Base-by-base conservation (phyloP, 1,284 basidiomycete genomes). In the Entoloma clypeatum region DNA sequence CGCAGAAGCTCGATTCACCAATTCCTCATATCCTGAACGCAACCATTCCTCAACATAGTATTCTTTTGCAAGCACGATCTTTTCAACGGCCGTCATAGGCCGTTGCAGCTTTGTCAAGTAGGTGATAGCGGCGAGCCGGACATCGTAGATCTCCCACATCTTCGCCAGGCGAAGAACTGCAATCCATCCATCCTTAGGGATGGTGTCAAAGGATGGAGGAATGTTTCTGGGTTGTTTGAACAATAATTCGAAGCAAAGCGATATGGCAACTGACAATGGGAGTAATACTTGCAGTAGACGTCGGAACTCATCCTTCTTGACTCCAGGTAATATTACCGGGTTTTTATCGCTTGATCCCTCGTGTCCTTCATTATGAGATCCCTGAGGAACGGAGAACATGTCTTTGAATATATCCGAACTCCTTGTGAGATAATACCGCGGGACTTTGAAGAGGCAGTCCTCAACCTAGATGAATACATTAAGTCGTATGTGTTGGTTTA, bases 391-490 rank as follows among this genome's bases (percentile, higher is more conserved):
- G 4, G 43, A 44, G 25, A 44, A 44, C 16, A 36, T 33, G 4
- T 32, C 30, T 24, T 28, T 27, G 26, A 47, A 47, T 3, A 36
- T 24, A 22, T 39, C 40, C 16, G 45, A 47, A 18, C 39, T 25
- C 13, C 24, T 11, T 16, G 19, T 25, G 13, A 47, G 34, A 11
- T 27, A 31, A 17, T 36, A 36, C 22, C 26, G 36, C 4, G 36
- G 42, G 8, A 47, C 33, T 19, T 39, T 39, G 33, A 47, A 47
- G 10, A 44, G 39, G 10, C 7, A 6, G 29, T 40, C 37, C 16
- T 47, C 45, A 19, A 47, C 29, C 45, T 47, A 28, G 16, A 22
- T 11, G 7, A 13, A 3, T 8, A 6, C 18, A 17, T 23, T 22
- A 4, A 6, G 25, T 10, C 10, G n/a, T 3, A 16, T 23, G 2